Percentiles rank a stretch among this genome's conserved stretches.
phyloP scores from a whole-genome alignment of 108 stramenopile species.

The Nitzschia putrida region DNA sequence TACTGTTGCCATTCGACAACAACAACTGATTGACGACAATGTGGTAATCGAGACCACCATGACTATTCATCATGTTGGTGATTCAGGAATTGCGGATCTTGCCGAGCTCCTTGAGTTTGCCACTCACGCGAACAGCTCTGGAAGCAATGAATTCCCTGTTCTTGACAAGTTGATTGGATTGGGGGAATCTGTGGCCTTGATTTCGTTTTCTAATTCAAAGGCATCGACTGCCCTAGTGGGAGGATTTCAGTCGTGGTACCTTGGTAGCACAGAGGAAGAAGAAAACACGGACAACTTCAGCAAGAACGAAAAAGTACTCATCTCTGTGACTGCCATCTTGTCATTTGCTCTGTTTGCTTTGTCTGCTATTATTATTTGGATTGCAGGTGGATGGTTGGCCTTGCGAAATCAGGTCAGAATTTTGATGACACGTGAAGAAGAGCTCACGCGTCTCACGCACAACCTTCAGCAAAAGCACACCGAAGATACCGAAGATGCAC shows the following conservation, averaged over 20 bases:
- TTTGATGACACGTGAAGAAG: constrained; percentile 34
- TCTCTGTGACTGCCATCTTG: constrained; percentile 22
- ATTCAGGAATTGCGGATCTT: constrained; percentile 29
- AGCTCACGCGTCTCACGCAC: constrained; percentile 26
- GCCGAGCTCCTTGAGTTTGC: constrained; percentile 29
- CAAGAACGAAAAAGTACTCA: constrained; percentile 24
- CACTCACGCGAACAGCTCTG: constrained; percentile 33
- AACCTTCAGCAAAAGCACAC: constrained; percentile 28
- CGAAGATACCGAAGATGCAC: constrained; percentile 30
- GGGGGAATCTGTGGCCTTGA: constrained; percentile 15
- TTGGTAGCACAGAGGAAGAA: background rate
- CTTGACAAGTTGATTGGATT: constrained; percentile 25
- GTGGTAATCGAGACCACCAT: constrained; percentile 16
- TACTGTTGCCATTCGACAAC: constrained; percentile 19
- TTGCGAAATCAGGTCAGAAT: constrained; percentile 24
- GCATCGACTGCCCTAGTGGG: constrained; percentile 19
- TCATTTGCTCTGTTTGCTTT: constrained; percentile 33
- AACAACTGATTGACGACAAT: constrained; percentile 12
- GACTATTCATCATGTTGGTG: constrained; percentile 28
- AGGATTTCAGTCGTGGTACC: constrained; percentile 10
- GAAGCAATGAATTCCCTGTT: constrained; percentile 2
- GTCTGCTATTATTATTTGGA: constrained; percentile 34
- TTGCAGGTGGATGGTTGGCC: constrained; percentile 41
- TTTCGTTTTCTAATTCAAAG: constrained; percentile 27
- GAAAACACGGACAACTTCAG: constrained; percentile 6